These are phyloP conservation scores for Liquidambar formosana DNA, from an alignment of 164 flowering plant genomes.

Conservation along the genomic window DNA sequence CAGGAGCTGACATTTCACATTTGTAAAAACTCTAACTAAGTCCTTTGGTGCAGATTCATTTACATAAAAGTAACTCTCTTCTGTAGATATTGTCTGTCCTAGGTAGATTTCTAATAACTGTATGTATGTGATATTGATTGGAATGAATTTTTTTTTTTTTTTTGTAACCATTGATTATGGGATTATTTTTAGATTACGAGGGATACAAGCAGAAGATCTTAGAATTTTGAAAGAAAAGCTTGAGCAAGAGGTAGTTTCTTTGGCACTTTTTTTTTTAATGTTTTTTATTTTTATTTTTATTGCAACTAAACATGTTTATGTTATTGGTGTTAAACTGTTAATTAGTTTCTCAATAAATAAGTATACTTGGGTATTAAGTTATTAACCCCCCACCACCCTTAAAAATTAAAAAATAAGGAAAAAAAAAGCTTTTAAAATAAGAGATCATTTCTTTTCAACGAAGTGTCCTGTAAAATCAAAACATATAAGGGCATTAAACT, in stretches of 20 bases:
- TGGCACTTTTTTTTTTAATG: background rate
- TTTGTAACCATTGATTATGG: background rate
- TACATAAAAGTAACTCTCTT: background rate
- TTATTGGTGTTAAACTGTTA: no score
- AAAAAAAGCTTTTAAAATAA: no score
- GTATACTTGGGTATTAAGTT: no score
- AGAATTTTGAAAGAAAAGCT: slow-evolving; percentile 64
- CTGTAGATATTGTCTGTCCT: background rate
- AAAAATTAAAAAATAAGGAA: no score
- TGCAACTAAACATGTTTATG: background rate
- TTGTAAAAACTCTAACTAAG: background rate
- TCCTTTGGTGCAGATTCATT: background rate
- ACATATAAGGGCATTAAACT: background rate
- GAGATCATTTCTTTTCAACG: no score
- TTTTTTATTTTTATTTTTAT: background rate
- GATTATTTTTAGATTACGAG: slow-evolving; percentile 49
- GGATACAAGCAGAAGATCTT: slow-evolving; percentile 59
- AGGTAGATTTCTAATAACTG: background rate
- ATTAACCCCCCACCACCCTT: no score
- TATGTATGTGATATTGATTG: background rate
- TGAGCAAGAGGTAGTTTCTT: slow-evolving; percentile 64
- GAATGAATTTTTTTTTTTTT: background rate
- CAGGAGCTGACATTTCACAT: background rate
- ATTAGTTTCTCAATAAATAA: no score
- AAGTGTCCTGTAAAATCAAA: background rate